Base-by-base conservation (phyloP, 768 basidiomycete species). In the Podaxis sp. region DNA sequence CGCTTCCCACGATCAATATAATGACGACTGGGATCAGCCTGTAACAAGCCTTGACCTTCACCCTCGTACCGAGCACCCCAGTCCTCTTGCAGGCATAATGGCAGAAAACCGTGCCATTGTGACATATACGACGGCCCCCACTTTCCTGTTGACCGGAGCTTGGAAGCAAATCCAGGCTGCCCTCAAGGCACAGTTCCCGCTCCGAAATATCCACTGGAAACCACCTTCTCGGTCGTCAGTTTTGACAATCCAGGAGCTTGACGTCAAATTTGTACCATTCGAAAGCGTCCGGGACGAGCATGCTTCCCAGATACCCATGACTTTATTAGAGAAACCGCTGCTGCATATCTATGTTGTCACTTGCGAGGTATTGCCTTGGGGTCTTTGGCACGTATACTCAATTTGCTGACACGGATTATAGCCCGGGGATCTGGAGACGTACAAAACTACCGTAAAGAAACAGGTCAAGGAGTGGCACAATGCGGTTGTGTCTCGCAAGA, bases 191-290 rank as follows among this genome's bases (percentile, higher is more conserved):
- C 91, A 91, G 67, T 75, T 93, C 5, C 97, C 97, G 0, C 79
- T 99, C 58, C 87, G 89, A 56, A 96, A 90, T 75, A 84, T 99
- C 28, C 93, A 98, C 74, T 98, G 97, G 96, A 96, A 92, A 73
- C 84, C 91, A 17, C 69, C 83, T 3, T 84, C 87, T 2, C 81
- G 89, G 48, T 82, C 89, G 4, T 85, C 85, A 15, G 78, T 95
- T 48, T 84, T 91, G 66, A 97, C 94, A 0, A 93, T 99, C 56
- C 94, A 95, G 70, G 89, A 93, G 66, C 82, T 98, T n/a, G 82
- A 89, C 64, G 84, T 97, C 59, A 81, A 85, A 41, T 77, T 99
- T 46, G 82, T 90, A 7, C 75, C 86, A 5, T 78, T 93, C 46
- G 89, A 89, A 65, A 80, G 81, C 37, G 70, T 89, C 54, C 85